phyloP scores from a whole-genome alignment of 768 basidiomycete species.

The Paxillus ammoniavirescens region DNA sequence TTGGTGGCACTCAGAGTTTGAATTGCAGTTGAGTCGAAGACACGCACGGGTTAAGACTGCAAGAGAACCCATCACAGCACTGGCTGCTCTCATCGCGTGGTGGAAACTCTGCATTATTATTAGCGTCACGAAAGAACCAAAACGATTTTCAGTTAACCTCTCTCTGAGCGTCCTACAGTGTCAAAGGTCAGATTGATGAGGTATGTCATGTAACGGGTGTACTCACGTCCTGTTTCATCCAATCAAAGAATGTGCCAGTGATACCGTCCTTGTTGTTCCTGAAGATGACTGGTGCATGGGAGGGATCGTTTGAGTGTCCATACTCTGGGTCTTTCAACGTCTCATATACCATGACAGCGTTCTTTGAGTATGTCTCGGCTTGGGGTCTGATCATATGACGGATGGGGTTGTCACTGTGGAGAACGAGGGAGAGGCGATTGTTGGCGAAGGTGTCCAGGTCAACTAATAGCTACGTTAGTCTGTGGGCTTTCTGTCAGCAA shows the following conservation, averaged over 20 bases:
- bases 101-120: slow-evolving; percentile 19
- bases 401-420: slow-evolving; percentile 23
- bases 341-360: slow-evolving; percentile 23
- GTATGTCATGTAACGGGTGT: neutral
- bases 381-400: slow-evolving; percentile 19
- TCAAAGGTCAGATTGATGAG: neutral
- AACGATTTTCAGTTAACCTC: slow-evolving; percentile 9
- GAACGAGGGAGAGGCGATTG: slow-evolving; percentile 31
- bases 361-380: slow-evolving; percentile 15
- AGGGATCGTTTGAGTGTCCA: slow-evolving; percentile 20
- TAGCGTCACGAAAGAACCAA: neutral
- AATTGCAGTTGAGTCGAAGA: neutral
- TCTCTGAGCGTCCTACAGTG: slow-evolving; percentile 16
- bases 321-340: slow-evolving; percentile 24
- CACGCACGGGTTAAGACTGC: slow-evolving; percentile 22
- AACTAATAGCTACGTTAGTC: slow-evolving; percentile 17
- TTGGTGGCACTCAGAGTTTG: neutral
- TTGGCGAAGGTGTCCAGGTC: slow-evolving; percentile 31
- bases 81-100: slow-evolving; percentile 21
- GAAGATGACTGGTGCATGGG: slow-evolving; percentile 20
- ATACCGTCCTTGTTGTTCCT: slow-evolving; percentile 16
- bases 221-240: slow-evolving; percentile 21
- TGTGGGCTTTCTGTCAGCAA: neutral
- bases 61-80: slow-evolving; percentile 21
- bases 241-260: slow-evolving; percentile 24